Base-by-base conservation (phyloP, 2,329 filamentous ascomycete genomes). In the Fusarium stilboides region DNA sequence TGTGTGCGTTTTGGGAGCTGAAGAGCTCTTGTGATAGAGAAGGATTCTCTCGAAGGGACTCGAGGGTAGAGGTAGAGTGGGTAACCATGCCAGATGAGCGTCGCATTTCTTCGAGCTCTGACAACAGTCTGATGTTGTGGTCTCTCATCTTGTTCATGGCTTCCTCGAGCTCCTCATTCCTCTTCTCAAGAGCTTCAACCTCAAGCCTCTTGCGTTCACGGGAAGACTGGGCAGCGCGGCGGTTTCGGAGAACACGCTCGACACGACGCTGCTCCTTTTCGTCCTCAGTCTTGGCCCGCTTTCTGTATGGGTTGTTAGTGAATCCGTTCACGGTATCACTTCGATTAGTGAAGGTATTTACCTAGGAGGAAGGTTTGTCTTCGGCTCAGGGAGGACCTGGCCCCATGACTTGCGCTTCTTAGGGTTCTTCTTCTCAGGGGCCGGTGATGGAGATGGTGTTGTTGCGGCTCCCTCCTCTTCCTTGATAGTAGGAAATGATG, bases 361-460 rank as follows among this genome's bases (percentile, higher is more conserved):
- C 91, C 94, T 91, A 39, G 95, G 95, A 65, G 95, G 95, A 9
- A 98, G 89, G 77, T 95, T 97, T 33, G 96, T 98, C 87, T 98
- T 98, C 43, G 96, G 96, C 77, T 97, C 93, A 19, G 96, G 96
- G 40, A 98, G 89, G 79, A 97, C 93, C 81, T 99, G 96, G 50
- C 96, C 96, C 96, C 96, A 99, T 49, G 96, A 98, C 84, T 98
- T 99, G 76, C 96, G 88, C 89, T 98, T 98, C 89, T 98, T 98
- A 36, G 87, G 83, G 1, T 88, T 86, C 84, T 93, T 96, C 86
- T 92, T 93, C 46, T 91, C 69, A 8, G 75, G 60, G 1, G 74
- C 57, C 7, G 63, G 49, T n/a, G 70, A 56, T 34, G 61, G 76
- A 73, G 39, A 77, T 70, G 33, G 77, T 63, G 44, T 62, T 69